Base-by-base conservation (phyloP, 345 rosid genomes). In the Moringa oleifera region DNA sequence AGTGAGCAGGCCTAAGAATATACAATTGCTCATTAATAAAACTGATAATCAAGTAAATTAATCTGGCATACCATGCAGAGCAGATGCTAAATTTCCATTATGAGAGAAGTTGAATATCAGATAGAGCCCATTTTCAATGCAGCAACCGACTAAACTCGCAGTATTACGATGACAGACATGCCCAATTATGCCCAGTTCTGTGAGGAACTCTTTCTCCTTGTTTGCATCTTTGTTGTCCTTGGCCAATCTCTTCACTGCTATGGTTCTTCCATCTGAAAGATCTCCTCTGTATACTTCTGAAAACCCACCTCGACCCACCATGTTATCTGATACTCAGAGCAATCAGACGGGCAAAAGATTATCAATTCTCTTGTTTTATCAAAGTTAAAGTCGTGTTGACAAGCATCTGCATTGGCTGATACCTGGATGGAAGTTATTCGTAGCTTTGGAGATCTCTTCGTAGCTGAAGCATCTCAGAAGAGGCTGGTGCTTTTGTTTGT, bases 261-360 rank as follows among this genome's bases (percentile, higher is more conserved):
- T 76, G 20, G 70, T 62, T 74, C 74, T 80, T 52, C 96, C 97
- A 66, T 88, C 86, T n/a, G 65, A 58, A 63, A 93, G 81, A 62
- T 86, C 85, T 19, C 98, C 98, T 77, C 83, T 83, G 66, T 90
- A 93, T 31, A 93, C 98, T 62, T 93, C 96, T 18, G 98, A 86
- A 75, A 84, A 88, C 20, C 97, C 98, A 17, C 98, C 96, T 76
- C 80, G 65, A 9, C 97, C 97, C 21, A 85, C 89, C 67, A 88
- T 66, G 25, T 83, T 83, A 50, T 83, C 98, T 92, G 79, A 47
- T 56, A 58, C 51, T 67, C 66, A 59, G 51, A 63, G 7, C 57
- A 64, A 46, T 20, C 25, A 57, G n/a, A n/a, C n/a, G n/a, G n/a
- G n/a, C n/a, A n/a, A n/a, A n/a, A n/a, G n/a, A n/a, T n/a, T n/a